Conservation (phyloP, 768 basidiomycete genomes). For the Clitopilus hobsonii region DNA sequence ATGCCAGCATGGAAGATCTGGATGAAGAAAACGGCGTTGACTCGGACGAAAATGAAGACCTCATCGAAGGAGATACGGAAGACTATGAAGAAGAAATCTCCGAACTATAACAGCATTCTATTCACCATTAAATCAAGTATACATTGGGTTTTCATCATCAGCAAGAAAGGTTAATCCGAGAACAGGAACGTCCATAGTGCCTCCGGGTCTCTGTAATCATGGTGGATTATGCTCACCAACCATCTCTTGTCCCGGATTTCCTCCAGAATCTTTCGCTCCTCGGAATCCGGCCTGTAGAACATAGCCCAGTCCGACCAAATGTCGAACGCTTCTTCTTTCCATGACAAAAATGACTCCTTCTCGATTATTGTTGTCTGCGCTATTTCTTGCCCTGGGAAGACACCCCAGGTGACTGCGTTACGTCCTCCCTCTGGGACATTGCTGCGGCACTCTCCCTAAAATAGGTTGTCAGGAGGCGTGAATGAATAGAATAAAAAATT, state of each 20-base stretch:
- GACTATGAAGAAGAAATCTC: slow-evolving; percentile 48
- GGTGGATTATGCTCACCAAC: slow-evolving; percentile 91
- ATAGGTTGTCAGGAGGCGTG: too few relatives aligned
- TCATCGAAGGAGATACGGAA: slow-evolving; percentile 43
- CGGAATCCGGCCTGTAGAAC: slow-evolving; percentile 73
- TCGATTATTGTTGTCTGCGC: slow-evolving; percentile 97
- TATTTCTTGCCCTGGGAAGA: slow-evolving; percentile 96
- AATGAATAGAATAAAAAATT: not conserved
- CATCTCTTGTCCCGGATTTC: slow-evolving; percentile 68
- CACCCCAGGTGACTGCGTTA: slow-evolving; percentile 98
- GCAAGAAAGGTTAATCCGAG: slow-evolving; percentile 17
- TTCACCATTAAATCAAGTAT: slow-evolving; percentile 1
- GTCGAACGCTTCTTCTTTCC: slow-evolving; percentile 97
- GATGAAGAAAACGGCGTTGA: slow-evolving; percentile 44
- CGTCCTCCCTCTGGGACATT: slow-evolving; percentile 77
- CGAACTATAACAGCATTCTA: slow-evolving; percentile 17
- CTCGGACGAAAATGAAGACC: slow-evolving; percentile 36
- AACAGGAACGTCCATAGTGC: slow-evolving; percentile 87
- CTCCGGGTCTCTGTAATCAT: slow-evolving; percentile 78
- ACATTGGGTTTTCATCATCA: not conserved
- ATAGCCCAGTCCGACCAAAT: slow-evolving; percentile 96
- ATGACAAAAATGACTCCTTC: slow-evolving; percentile 87
- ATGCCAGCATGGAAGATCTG: slow-evolving; percentile 60
- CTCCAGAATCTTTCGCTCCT: slow-evolving; percentile 71
- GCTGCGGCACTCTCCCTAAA: slow-evolving; percentile 70